Percentiles rank a stretch among this genome's conserved stretches.
Conservation (phyloP, 768 basidiomycete species). For the Trametes cubensis region DNA sequence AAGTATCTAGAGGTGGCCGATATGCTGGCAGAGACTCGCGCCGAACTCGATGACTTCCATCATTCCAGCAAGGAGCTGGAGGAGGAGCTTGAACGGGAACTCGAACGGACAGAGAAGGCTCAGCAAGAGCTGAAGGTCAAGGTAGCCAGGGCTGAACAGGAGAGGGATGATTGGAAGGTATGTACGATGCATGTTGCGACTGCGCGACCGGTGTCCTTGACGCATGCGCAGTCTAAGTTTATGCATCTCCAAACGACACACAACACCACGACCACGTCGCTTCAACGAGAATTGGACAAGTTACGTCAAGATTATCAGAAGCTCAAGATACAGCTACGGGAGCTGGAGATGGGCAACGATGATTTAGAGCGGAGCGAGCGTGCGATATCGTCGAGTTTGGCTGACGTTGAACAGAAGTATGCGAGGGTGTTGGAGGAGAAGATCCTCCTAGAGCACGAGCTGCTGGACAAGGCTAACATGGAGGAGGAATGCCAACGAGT, state of each 20-base stretch:
- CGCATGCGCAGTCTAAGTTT: slow-evolving; percentile 65
- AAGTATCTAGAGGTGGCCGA: slow-evolving; percentile 84
- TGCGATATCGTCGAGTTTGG: slow-evolving; percentile 79
- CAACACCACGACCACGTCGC: slow-evolving; percentile 85
- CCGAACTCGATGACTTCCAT: slow-evolving; percentile 87
- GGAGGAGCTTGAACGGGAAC: slow-evolving; percentile 89
- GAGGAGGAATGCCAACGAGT: slow-evolving; percentile 91
- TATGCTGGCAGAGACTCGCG: slow-evolving; percentile 81
- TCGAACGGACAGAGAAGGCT: slow-evolving; percentile 84
- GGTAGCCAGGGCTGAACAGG: slow-evolving; percentile 67
- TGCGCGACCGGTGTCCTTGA: slow-evolving; percentile 18
- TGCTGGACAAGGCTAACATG: slow-evolving; percentile 84
- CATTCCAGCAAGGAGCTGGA: slow-evolving; percentile 88
- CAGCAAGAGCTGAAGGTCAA: slow-evolving; percentile 80
- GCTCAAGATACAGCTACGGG: slow-evolving; percentile 73
- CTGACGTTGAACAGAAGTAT: slow-evolving; percentile 86
- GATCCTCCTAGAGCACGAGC: slow-evolving; percentile 93
- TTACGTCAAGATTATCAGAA: slow-evolving; percentile 74
- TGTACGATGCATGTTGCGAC: slow-evolving; percentile 28
- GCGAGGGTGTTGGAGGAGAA: slow-evolving; percentile 93
- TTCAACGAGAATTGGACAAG: slow-evolving; percentile 89
- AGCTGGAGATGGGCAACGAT: slow-evolving; percentile 97
- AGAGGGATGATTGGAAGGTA: slow-evolving; percentile 95
- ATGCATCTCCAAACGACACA: slow-evolving; percentile 87
- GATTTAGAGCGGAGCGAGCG: slow-evolving; percentile 95